These are phyloP conservation scores for Mycena albidolilacea DNA, from an alignment of 768 basidiomycete genomes.

Conservation along the genomic window DNA sequence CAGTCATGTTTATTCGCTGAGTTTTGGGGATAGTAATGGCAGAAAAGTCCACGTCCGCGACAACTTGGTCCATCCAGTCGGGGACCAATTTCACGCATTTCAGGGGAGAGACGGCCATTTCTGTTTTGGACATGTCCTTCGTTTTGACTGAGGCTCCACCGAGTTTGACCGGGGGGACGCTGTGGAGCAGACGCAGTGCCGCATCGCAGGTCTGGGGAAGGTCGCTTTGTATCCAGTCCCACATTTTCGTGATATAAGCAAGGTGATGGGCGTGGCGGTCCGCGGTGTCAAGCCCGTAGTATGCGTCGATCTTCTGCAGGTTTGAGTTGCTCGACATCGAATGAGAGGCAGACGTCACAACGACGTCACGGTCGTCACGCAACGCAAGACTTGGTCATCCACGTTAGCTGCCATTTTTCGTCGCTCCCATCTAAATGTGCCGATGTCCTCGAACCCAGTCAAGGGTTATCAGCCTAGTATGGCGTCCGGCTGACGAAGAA, in stretches of 20 bases:
- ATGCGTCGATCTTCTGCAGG: not conserved
- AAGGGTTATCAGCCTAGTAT: too few species aligned
- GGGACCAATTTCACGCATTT: not conserved
- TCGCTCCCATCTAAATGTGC: too few species aligned
- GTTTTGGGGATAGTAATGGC: not conserved
- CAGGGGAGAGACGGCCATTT: not conserved
- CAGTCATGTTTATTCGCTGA: not conserved
- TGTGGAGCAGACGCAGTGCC: not conserved
- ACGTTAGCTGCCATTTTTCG: too few species aligned
- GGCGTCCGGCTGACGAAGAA: too few species aligned
- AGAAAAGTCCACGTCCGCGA: not conserved
- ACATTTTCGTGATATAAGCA: not conserved
- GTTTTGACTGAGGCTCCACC: not conserved
- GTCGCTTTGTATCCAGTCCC: not conserved
- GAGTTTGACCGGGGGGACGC: not conserved
- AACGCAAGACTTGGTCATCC: too few species aligned
- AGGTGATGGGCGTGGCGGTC: not conserved
- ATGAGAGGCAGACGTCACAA: too few species aligned
- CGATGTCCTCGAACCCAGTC: too few species aligned
- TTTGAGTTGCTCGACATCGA: too few species aligned
- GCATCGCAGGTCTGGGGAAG: not conserved
- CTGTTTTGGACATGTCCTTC: not conserved
- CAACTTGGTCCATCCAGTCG: not conserved
- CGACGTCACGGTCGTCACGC: too few species aligned
- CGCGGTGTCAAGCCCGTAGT: not conserved